Base-by-base conservation (phyloP, 805 yeast genomes). In the Cephaloascus albidus region DNA sequence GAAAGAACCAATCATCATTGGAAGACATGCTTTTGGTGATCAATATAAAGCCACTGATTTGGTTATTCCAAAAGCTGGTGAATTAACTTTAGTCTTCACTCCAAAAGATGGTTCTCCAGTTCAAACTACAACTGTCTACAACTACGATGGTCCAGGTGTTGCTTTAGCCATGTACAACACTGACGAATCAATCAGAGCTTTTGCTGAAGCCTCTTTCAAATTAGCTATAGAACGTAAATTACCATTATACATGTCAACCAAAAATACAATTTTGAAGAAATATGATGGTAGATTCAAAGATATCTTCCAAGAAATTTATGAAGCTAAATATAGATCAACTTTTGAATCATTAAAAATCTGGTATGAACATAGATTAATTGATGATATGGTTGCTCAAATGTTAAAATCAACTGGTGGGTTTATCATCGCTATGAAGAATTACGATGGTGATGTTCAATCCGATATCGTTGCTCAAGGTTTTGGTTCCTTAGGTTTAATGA, bases 311-410 rank as follows among this genome's bases (percentile, higher is more conserved):
- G 74, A 65, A 34, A 65, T 90, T 51, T 90, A 82, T 62, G 94
- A 76, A 39, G 49, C 63, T 36, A 75, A 76, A 50, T 89, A 84
- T 70, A 77, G 80, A 61, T 45, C 61, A 20, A 64, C 77, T 54
- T 89, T 89, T 63, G 95, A 87, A 59, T 69, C 68, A 41, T 61
- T 64, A 35, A 93, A 88, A n/a, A 84, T 89, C 60, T 88, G 95
- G 95, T 89, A 85, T 63, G 97, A 90, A 68, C 97, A 90, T 68
- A 79, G 97, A 53, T 72, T 90, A 51, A 90, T 90, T 50, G 97
- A 90, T 64, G 97, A 90, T 60, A 90, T 90, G 97, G 97, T 90
- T 38, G 97, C 97, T 18, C 97, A 90, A 70, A 89, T 90, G 97
- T 70, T 90, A 60, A 90, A 90, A 70, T 86, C 96, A 36, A 79